Evolutionary conservation across 768 basidiomycete genomes (phyloP).

Genomic region (Agaricus sinodeliciosus): DNA sequence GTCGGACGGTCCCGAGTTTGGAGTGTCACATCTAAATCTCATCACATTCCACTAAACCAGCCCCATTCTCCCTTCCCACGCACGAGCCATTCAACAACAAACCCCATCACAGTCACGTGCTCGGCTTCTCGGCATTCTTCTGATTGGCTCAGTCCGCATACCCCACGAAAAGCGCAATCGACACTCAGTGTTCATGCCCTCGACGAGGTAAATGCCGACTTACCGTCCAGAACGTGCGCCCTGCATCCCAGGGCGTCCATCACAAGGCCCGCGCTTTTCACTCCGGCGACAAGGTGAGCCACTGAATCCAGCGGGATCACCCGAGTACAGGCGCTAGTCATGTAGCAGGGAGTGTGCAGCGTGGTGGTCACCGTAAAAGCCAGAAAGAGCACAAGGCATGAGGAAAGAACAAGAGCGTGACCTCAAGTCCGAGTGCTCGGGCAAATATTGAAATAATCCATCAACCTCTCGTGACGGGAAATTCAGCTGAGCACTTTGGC

Average conservation of each 20-base stretch:
- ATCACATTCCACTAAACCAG: constrained; percentile 30
- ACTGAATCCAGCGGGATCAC: background rate
- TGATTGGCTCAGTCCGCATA: constrained; percentile 14
- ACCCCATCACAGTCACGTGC: constrained; percentile 33
- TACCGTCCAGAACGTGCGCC: background rate
- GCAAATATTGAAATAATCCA: constrained; percentile 8
- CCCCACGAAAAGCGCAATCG: constrained; percentile 4
- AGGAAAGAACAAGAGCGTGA: constrained; percentile 11
- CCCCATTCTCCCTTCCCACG: constrained; percentile 29
- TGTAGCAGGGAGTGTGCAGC: background rate
- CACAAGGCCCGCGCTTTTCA: background rate
- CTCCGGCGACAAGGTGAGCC: background rate
- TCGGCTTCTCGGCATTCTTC: constrained; percentile 15
- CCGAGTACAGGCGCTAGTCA: background rate
- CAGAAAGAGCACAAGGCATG: constrained; percentile 4
- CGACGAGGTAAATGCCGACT: background rate
- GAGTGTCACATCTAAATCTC: constrained; percentile 40
- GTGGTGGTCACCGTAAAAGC: constrained; percentile 3
- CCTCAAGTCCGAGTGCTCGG: background rate
- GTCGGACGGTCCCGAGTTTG: constrained; percentile 40
- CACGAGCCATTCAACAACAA: constrained; percentile 39
- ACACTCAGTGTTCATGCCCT: background rate
- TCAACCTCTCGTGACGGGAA: constrained; percentile 8
- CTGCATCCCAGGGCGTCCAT: background rate
- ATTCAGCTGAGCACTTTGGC: background rate